Percentiles rank a stretch among this genome's conserved stretches.
Conservation (phyloP, 305 asterid genomes). For the Solanum hybrid region DNA sequence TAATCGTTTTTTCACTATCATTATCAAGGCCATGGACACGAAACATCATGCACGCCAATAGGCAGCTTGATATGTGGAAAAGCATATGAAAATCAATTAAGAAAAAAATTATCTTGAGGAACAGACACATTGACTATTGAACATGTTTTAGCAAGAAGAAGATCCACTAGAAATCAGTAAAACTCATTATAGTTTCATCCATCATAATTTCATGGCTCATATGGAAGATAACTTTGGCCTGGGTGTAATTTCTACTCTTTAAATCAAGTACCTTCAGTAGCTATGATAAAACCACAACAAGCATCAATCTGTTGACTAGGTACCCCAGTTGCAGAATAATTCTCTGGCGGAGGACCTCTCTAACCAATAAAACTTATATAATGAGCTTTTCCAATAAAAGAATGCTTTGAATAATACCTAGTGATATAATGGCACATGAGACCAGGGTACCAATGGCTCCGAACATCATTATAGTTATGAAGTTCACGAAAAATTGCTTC, state of each 20-base stretch:
- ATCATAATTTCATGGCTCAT: neutral
- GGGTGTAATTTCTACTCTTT: neutral
- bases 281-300: neutral
- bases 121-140: neutral
- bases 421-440: conserved; percentile 67
- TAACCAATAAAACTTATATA: neutral
- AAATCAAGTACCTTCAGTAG: neutral
- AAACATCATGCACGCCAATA: neutral
- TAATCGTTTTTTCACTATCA: neutral
- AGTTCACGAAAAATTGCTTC: conserved; percentile 89
- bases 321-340: neutral
- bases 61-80: neutral
- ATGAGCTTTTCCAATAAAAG: neutral
- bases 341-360: neutral
- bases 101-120: neutral
- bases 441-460: conserved; percentile 89
- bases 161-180: neutral
- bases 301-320: neutral
- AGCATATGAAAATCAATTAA: neutral
- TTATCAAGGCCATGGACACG: neutral
- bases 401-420: conserved; percentile 39
- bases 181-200: neutral
- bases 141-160: neutral
- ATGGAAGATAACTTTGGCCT: neutral
- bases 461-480: conserved; percentile 71